These are phyloP conservation scores for Candida maris DNA, from an alignment of 805 yeast species.

Conservation along the genomic window DNA sequence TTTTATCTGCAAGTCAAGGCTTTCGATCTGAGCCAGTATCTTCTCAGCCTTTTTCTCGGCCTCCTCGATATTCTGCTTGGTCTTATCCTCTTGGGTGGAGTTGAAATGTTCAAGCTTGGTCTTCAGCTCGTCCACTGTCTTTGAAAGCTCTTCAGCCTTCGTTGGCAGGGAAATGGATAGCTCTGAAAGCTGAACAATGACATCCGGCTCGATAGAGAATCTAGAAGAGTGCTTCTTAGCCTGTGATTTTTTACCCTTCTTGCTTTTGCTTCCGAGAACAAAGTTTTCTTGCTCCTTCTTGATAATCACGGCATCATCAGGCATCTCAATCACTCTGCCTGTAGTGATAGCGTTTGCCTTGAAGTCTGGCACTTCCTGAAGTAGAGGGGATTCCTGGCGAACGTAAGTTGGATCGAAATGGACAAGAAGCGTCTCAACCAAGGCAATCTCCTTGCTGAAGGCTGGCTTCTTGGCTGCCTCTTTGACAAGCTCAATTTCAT, in stretches of 20 bases:
- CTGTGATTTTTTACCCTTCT: slow-evolving; percentile 49
- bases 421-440: slow-evolving; percentile 67
- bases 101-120: slow-evolving; percentile 66
- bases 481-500: slow-evolving; percentile 68
- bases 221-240: slow-evolving; percentile 35
- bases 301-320: slow-evolving; percentile 59
- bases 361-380: slow-evolving; percentile 10
- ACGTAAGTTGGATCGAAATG: slow-evolving; percentile 79
- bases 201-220: slow-evolving; percentile 75
- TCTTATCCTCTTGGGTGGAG: slow-evolving; percentile 74
- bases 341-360: slow-evolving; percentile 11
- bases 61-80: slow-evolving; percentile 67
- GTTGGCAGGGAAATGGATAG: slow-evolving; percentile 78
- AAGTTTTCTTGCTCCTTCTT: slow-evolving; percentile 60
- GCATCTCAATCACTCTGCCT: slow-evolving; percentile 54
- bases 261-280: slow-evolving; percentile 48
- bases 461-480: slow-evolving; percentile 77
- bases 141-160: slow-evolving; percentile 63
- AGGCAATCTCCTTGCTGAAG: slow-evolving; percentile 69
- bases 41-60: slow-evolving; percentile 77
- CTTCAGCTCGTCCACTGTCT: slow-evolving; percentile 63
- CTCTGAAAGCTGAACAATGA: slow-evolving; percentile 72
- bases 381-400: slow-evolving; percentile 40
- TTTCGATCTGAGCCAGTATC: slow-evolving; percentile 47
- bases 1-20: slow-evolving; percentile 27